Conservation (phyloP, 257 asterid species). For the Primulina eburnea region DNA sequence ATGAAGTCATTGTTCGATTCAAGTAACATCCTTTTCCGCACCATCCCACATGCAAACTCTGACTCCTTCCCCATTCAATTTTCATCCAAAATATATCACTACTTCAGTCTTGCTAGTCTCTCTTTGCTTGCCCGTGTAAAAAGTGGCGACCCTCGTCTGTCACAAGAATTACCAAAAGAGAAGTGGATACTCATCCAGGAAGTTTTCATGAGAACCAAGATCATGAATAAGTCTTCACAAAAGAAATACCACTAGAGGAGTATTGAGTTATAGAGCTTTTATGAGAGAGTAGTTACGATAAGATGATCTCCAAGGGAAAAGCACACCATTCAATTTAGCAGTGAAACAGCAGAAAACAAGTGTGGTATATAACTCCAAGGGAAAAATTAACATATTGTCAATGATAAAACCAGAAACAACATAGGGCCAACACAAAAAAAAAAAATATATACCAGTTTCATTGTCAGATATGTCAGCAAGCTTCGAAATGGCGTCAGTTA, state of each 20-base stretch:
- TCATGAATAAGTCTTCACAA: background rate
- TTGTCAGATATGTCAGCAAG: slow-evolving; percentile 31
- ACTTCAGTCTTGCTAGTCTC: background rate
- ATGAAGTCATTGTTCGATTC: background rate
- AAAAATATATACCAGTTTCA: slow-evolving; percentile 30
- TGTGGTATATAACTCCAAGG: background rate
- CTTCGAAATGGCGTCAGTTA: slow-evolving; percentile 25
- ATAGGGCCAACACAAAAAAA: background rate
- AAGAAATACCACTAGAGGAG: background rate
- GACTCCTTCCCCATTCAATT: background rate
- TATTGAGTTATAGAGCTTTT: background rate
- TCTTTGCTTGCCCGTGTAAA: background rate
- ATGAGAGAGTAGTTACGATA: background rate
- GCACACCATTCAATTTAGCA: background rate
- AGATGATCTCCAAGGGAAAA: background rate
- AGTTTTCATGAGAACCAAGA: background rate
- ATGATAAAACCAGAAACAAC: background rate
- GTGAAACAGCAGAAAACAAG: background rate
- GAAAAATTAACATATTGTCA: background rate
- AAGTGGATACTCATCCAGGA: background rate
- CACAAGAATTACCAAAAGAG: background rate
- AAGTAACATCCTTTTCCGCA: background rate
- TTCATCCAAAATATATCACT: background rate
- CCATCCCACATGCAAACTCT: background rate
- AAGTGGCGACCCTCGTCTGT: background rate